Evolutionary conservation across 2,329 filamentous ascomycete species (phyloP), one percentile per base, ranked within the genome.

Genomic region (Onygena corvina): DNA sequence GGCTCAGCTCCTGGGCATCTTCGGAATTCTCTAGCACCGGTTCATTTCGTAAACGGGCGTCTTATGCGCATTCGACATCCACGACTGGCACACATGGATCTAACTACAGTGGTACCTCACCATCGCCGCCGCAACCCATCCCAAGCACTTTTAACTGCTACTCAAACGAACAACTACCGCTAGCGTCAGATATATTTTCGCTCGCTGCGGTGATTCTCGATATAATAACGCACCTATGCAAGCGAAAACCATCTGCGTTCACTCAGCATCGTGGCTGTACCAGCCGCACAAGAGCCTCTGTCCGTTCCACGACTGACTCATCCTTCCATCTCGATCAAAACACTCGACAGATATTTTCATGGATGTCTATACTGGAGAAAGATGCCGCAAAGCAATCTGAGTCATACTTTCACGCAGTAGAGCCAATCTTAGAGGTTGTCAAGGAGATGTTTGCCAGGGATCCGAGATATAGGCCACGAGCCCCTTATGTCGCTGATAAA

Each of bases 201-300:
- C 67, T 81, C 0, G 77, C 71, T 3, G 78, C 77, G 46, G 65
- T 79, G 16, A 77, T 71, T 51, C 63, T 81, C 14, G 76, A 81
- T 54, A 74, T 82, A 34, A 57, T 81, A 14, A 79, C 76, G 1
- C 73, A 75, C 55, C 67, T 81, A 54, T 67, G 79, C 55, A 76
- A 77, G 55, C 73, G 75, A 58, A 76, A 75, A 49, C 67, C 72
- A 5, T 70, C 73, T 29, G 71, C 77, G 1, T 79, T 80, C 52
- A 55, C 68, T 30, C 73, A 75, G 49, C 76, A 79, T 57, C 73
- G 78, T 20, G 68, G 71, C 2, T 68, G 72, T 2, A 73, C 75
- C 47, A 75, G 76, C 50, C 70, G 72, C 27, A 69, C 64, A 23
- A 62, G 42, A 11, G 36, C 48, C 3, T 46, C 69, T 11, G 69